A percentile compares a stretch with the other conserved stretches of the same genome.
Conservation (phyloP, 2,329 filamentous ascomycete species). For the Elsinoe arachidis region DNA sequence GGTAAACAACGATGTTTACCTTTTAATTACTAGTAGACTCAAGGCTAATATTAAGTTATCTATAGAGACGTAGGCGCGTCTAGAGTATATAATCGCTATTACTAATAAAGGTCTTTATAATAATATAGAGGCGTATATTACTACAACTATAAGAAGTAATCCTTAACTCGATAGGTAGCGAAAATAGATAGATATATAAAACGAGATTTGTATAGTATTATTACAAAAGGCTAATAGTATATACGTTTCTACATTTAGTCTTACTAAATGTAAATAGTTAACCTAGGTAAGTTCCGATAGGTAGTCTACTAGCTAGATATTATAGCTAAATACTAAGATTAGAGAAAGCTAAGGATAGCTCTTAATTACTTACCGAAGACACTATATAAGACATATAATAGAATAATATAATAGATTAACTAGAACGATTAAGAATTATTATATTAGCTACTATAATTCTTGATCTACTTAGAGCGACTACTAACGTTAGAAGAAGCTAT, state of each 20-base stretch:
- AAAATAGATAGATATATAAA: slow-evolving; percentile 9
- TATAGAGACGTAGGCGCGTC: background rate
- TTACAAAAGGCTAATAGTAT: slow-evolving; percentile 22
- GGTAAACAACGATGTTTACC: background rate
- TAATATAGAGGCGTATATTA: background rate
- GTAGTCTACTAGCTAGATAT: slow-evolving; percentile 21
- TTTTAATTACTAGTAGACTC: background rate
- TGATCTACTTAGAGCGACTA: slow-evolving; percentile 18
- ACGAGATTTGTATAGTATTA: slow-evolving; percentile 15
- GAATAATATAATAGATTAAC: slow-evolving; percentile 17
- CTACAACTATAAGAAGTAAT: background rate
- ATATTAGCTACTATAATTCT: slow-evolving; percentile 18
- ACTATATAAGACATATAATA: slow-evolving; percentile 23
- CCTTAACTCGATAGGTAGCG: background rate
- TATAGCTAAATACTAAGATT: slow-evolving; percentile 18
- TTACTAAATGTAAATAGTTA: background rate
- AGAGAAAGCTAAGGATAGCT: slow-evolving; percentile 11
- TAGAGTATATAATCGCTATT: background rate
- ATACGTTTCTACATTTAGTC: slow-evolving; percentile 16
- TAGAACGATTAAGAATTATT: slow-evolving; percentile 12
- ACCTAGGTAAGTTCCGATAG: slow-evolving; percentile 23
- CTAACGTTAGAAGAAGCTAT: slow-evolving; percentile 18
- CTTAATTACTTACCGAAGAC: slow-evolving; percentile 18
- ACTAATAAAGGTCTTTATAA: too few relatives aligned
- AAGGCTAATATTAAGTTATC: background rate